Evolutionary conservation across 2,329 filamentous ascomycete genomes (phyloP).

Genomic region (Ascochyta lentis): DNA sequence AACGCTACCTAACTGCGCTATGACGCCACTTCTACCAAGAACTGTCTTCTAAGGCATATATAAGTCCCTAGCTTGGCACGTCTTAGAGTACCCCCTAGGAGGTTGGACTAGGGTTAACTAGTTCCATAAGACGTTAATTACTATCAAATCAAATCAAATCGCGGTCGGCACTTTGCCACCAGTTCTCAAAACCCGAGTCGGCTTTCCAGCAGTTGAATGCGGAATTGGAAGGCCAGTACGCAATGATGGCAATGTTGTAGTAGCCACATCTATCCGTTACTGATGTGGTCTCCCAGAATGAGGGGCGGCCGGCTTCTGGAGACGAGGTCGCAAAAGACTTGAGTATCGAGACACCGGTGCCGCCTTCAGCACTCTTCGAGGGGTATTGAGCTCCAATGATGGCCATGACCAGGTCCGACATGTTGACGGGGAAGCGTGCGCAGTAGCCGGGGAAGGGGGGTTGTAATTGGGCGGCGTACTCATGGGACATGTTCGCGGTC

Average conservation of each 20-base stretch:
- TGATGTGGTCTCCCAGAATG: constrained; percentile 45
- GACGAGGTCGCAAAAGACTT: constrained; percentile 19
- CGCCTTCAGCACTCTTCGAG: neutral
- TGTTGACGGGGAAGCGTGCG: constrained; percentile 41
- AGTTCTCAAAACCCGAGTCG: constrained; percentile 47
- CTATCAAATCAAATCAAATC: no score
- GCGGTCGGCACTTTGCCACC: constrained; percentile 50
- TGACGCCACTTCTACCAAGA: no score
- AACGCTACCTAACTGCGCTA: no score
- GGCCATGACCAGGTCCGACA: constrained; percentile 44
- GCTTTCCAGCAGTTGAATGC: constrained; percentile 43
- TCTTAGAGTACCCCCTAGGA: no score
- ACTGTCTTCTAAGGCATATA: no score
- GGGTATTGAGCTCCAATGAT: constrained; percentile 44
- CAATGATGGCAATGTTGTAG: constrained; percentile 48
- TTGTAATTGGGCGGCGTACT: constrained; percentile 32
- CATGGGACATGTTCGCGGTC: constrained; percentile 24
- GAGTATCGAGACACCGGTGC: constrained; percentile 20
- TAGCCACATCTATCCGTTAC: constrained; percentile 36
- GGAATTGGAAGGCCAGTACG: constrained; percentile 48
- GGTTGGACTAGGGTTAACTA: no score
- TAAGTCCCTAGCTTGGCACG: no score
- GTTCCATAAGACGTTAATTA: no score
- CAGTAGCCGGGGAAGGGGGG: constrained; percentile 43
- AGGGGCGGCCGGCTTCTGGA: constrained; percentile 21